phyloP scores from a whole-genome alignment of 2,329 filamentous ascomycete species.

The Penicillium sp. region DNA sequence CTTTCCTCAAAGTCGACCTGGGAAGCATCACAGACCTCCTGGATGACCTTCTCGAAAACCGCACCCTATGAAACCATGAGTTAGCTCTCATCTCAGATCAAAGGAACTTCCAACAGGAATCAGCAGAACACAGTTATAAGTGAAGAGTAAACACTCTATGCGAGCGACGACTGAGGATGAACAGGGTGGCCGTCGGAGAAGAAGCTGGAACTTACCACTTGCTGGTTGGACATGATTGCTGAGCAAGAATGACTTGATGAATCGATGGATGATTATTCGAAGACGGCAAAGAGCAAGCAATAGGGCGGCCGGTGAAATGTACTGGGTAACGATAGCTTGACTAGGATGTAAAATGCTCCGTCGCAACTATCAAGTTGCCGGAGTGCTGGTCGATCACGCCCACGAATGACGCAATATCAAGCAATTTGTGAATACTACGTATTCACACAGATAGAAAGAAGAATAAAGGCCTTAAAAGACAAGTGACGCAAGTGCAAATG shows the following conservation, averaged over 20 bases:
- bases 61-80: constrained; percentile 55
- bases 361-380: constrained; percentile 26
- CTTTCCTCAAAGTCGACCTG: constrained; percentile 95
- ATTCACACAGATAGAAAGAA: neutral
- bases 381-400: constrained; percentile 18
- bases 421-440: constrained; percentile 1
- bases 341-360: constrained; percentile 14
- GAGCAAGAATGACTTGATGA: constrained; percentile 2
- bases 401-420: constrained; percentile 12
- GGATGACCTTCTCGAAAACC: constrained; percentile 88
- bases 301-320: constrained; percentile 17
- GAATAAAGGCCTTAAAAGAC: neutral
- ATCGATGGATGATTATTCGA: constrained; percentile 18
- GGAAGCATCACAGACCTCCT: constrained; percentile 87
- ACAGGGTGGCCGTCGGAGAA: constrained; percentile 18
- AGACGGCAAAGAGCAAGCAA: constrained; percentile 11
- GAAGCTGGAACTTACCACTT: constrained; percentile 46
- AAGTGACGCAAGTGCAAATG: constrained; percentile 1
- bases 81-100: constrained; percentile 26
- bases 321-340: constrained; percentile 25
- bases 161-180: constrained; percentile 24
- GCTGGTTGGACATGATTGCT: constrained; percentile 48
- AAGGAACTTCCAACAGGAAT: neutral
- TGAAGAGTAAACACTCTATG: constrained; percentile 15
- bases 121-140: neutral